A percentile compares a stretch with the other conserved stretches of the same genome.
Evolutionary conservation across 2,329 filamentous ascomycete genomes (phyloP).

Genomic region (Chaetothyriales sp.): DNA sequence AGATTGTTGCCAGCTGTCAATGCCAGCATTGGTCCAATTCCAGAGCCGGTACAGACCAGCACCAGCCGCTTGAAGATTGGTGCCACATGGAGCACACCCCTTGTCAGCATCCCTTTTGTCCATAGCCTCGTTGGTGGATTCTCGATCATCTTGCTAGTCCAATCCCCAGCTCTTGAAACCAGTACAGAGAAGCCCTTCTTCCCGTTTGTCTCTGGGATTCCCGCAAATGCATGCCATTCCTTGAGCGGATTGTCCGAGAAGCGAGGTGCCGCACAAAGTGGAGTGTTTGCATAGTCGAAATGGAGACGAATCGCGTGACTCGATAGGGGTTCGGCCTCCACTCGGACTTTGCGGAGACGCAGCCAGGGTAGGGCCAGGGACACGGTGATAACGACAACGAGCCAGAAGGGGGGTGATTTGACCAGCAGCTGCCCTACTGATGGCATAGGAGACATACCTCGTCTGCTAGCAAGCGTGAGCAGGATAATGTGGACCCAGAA

Average conservation of each 20-base stretch:
- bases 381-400: constrained; percentile 47
- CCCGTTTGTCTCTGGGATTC: constrained; percentile 45
- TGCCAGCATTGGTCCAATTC: constrained; percentile 54
- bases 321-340: constrained; percentile 53
- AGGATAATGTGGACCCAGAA: constrained; percentile 52
- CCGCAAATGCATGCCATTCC: constrained; percentile 65
- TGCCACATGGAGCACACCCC: constrained; percentile 52
- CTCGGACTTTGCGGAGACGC: constrained; percentile 50
- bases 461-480: constrained; percentile 31
- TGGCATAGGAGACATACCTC: constrained; percentile 20
- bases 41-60: constrained; percentile 56
- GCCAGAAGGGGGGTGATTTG: constrained; percentile 47
- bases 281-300: constrained; percentile 48
- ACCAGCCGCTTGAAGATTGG: constrained; percentile 51
- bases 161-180: constrained; percentile 60
- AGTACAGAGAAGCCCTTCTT: constrained; percentile 49
- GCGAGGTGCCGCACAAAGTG: constrained; percentile 42
- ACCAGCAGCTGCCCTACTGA: constrained; percentile 28
- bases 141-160: constrained; percentile 51
- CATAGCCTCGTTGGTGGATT: constrained; percentile 48
- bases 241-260: constrained; percentile 47
- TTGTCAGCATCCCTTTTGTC: constrained; percentile 52
- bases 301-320: constrained; percentile 56
- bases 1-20: constrained; percentile 37
- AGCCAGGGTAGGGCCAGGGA: constrained; percentile 60